Percentiles rank a stretch among this genome's conserved stretches.
Evolutionary conservation across 2,329 filamentous ascomycete species (phyloP).

Genomic region (Xylariaceae sp.): DNA sequence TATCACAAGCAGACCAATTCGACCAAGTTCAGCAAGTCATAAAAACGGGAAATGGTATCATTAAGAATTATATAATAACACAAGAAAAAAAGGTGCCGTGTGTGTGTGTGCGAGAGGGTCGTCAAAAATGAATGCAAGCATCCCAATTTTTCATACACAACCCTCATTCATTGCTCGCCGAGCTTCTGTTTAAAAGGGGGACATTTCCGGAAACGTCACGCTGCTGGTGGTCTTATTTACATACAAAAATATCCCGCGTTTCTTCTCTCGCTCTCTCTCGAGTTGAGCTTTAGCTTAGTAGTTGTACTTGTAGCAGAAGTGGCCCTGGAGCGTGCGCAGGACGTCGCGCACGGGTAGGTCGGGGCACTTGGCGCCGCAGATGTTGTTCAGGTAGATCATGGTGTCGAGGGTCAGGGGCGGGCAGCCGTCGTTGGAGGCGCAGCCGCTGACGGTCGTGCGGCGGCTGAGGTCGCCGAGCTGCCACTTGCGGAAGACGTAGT

Average conservation of each 20-base stretch:
- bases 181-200: neutral
- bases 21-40: neutral
- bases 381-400: conserved; percentile 24
- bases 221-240: conserved; percentile 4
- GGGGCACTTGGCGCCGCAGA: conserved; percentile 29
- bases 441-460: conserved; percentile 29
- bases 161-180: neutral
- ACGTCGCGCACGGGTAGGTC: conserved; percentile 28
- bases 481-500: conserved; percentile 31
- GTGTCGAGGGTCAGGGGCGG: conserved; percentile 29
- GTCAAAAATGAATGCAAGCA: no score
- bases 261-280: neutral
- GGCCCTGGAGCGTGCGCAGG: conserved; percentile 25
- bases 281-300: conserved; percentile 19
- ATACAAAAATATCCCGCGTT: neutral
- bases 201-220: conserved; percentile 1
- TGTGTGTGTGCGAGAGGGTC: no score
- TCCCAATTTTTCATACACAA: no score
- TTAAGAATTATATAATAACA: conserved; percentile 17
- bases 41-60: conserved; percentile 16
- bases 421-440: conserved; percentile 27
- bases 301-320: conserved; percentile 30
- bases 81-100: neutral
- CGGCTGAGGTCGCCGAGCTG: conserved; percentile 25
- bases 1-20: neutral